A percentile compares a stretch with the other conserved stretches of the same genome.
Conservation (phyloP, 768 basidiomycete species). For the Agrocybe chaxingu region DNA sequence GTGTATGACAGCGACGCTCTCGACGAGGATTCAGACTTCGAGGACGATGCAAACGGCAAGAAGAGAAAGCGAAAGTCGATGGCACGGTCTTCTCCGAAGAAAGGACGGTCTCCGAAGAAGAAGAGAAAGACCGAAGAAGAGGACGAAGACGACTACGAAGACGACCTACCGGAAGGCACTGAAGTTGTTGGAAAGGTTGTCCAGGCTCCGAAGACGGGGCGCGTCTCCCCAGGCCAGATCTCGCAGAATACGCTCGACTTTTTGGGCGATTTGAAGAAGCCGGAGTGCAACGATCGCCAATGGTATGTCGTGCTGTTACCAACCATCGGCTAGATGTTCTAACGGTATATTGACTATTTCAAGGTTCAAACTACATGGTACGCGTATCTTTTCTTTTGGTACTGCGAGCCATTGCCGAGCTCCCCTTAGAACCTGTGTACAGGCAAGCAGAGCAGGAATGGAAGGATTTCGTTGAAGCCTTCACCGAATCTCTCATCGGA, state of each 20-base stretch:
- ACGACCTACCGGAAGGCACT: conserved; percentile 59
- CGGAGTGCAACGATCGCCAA: conserved; percentile 79
- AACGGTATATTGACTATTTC: background rate
- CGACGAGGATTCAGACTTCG: conserved; percentile 34
- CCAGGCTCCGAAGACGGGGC: conserved; percentile 79
- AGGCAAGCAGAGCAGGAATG: conserved; percentile 85
- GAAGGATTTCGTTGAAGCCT: conserved; percentile 75
- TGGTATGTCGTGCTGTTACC: conserved; percentile 44
- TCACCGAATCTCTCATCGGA: conserved; percentile 64
- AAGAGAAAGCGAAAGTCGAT: conserved; percentile 18
- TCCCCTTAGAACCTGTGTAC: conserved; percentile 65
- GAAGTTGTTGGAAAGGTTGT: conserved; percentile 74
- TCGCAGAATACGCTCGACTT: conserved; percentile 87
- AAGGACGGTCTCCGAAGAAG: conserved; percentile 25
- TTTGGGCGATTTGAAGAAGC: conserved; percentile 62
- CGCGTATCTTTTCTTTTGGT: conserved; percentile 3
- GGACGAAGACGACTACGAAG: conserved; percentile 36
- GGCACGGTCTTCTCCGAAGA: background rate
- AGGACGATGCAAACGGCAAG: conserved; percentile 21
- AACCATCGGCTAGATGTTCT: background rate
- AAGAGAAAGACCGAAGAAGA: conserved; percentile 24
- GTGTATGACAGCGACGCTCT: conserved; percentile 43
- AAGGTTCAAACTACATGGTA: conserved; percentile 85
- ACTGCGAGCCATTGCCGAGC: background rate
- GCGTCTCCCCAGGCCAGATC: conserved; percentile 81